phyloP scores from a whole-genome alignment of 176 grass and related monocot genomes.

The Oryza glumipatula region DNA sequence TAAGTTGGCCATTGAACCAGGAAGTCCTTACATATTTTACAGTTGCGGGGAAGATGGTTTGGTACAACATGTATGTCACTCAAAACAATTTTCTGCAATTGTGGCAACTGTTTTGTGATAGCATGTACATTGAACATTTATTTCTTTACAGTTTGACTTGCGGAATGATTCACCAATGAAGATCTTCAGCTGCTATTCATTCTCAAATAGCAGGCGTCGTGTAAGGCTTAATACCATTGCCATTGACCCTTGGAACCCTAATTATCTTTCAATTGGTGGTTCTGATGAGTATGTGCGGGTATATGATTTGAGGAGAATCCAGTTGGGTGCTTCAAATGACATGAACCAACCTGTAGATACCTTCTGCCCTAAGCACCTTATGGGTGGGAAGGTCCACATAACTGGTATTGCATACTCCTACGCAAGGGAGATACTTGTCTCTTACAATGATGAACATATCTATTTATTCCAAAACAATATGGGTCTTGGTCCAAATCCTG shows the following conservation, averaged over 20 bases:
- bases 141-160: slow-evolving; percentile 84
- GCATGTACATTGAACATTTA: slow-evolving; percentile 6
- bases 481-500: slow-evolving; percentile 62
- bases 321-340: slow-evolving; percentile 40
- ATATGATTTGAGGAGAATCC: slow-evolving; percentile 76
- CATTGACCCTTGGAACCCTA: slow-evolving; percentile 64
- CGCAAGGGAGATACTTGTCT: slow-evolving; percentile 73
- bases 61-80: slow-evolving; percentile 77
- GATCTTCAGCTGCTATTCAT: slow-evolving; percentile 76
- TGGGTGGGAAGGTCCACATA: slow-evolving; percentile 50
- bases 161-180: slow-evolving; percentile 57
- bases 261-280: slow-evolving; percentile 74
- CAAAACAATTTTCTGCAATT: slow-evolving; percentile 7
- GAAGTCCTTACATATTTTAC: slow-evolving; percentile 77
- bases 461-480: slow-evolving; percentile 76
- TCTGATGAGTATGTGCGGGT: slow-evolving; percentile 73
- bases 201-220: slow-evolving; percentile 51
- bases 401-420: slow-evolving; percentile 78
- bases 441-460: slow-evolving; percentile 81
- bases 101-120: slow-evolving; percentile 15
- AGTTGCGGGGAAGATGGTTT: slow-evolving; percentile 88
- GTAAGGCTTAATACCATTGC: slow-evolving; percentile 72
- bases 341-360: slow-evolving; percentile 55
- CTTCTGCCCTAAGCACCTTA: slow-evolving; percentile 78
- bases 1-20: slow-evolving; percentile 74